Conservation (phyloP, 306 rosid genomes). For the Ochetophila trinervis region DNA sequence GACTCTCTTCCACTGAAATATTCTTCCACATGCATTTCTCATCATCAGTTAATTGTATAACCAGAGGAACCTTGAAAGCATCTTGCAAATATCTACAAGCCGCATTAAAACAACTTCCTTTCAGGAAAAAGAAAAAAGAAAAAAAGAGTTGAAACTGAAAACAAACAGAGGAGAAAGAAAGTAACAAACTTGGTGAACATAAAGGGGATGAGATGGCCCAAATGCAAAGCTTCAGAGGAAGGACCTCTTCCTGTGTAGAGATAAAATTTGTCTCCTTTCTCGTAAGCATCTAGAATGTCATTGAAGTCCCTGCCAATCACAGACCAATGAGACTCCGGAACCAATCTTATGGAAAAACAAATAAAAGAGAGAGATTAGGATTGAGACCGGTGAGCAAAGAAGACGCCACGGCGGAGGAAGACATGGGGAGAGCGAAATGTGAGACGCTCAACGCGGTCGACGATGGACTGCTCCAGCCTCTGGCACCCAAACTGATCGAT, state of each 20-base stretch:
- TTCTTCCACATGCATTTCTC: constrained; percentile 94
- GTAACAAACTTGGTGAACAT: constrained; percentile 79
- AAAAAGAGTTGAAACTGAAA: neutral
- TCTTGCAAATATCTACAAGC: constrained; percentile 85
- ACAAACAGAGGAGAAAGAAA: neutral
- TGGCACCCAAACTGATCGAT: constrained; percentile 93
- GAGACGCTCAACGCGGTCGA: constrained; percentile 62
- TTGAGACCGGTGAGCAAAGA: constrained; percentile 80
- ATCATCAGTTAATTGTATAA: constrained; percentile 94
- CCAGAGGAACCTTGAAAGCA: constrained; percentile 89
- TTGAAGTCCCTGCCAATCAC: constrained; percentile 54
- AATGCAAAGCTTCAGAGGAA: constrained; percentile 91
- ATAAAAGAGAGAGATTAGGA: neutral
- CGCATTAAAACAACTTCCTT: neutral
- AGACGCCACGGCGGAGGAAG: constrained; percentile 91
- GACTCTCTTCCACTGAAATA: constrained; percentile 69
- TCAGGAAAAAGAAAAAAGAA: neutral
- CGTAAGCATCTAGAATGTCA: constrained; percentile 70
- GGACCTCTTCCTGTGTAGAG: constrained; percentile 93
- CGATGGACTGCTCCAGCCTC: constrained; percentile 50
- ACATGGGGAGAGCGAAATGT: constrained; percentile 74
- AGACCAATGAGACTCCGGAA: neutral
- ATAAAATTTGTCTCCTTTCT: constrained; percentile 81
- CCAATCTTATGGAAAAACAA: neutral
- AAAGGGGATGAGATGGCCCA: constrained; percentile 88